Conservation (phyloP, 1,139 yeast genomes). For the Chernovozyma aurita region DNA sequence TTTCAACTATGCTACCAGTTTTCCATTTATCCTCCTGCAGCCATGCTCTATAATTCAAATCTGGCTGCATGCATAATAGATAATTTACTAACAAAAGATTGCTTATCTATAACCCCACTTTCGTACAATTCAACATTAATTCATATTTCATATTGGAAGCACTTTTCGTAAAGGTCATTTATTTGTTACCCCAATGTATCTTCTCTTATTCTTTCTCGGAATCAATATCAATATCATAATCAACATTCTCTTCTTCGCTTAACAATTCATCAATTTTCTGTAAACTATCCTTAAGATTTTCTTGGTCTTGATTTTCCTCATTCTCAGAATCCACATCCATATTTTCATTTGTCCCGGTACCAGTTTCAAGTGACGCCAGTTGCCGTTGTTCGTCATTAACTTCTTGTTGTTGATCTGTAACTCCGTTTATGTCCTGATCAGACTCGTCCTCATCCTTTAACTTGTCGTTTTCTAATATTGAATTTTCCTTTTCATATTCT, state of each 20-base stretch:
- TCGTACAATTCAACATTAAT: too few species aligned
- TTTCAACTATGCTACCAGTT: too few species aligned
- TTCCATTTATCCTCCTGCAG: too few species aligned
- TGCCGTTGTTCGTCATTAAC: constrained; percentile 6
- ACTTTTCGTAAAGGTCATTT: too few species aligned
- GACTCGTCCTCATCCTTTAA: constrained; percentile 3
- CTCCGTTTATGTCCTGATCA: not conserved
- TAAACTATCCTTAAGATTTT: constrained; percentile 13
- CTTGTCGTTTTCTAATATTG: constrained; percentile 8
- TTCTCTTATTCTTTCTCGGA: not conserved
- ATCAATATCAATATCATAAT: constrained; percentile 28
- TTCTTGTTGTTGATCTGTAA: constrained; percentile 1
- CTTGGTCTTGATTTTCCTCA: constrained; percentile 7
- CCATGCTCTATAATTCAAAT: too few species aligned
- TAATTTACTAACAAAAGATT: too few species aligned
- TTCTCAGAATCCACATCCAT: constrained; percentile 5
- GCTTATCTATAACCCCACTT: too few species aligned
- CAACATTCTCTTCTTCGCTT: constrained; percentile 40
- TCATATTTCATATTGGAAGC: too few species aligned
- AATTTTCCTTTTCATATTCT: not conserved
- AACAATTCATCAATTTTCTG: constrained; percentile 33
- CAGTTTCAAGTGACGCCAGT: not conserved
- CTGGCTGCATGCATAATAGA: too few species aligned
- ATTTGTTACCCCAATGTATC: too few species aligned
- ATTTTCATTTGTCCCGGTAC: constrained; percentile 1